Evolutionary conservation across 305 asterid genomes (phyloP), one percentile per base, ranked within the genome.

Genomic region (Fraxinus paxiana): DNA sequence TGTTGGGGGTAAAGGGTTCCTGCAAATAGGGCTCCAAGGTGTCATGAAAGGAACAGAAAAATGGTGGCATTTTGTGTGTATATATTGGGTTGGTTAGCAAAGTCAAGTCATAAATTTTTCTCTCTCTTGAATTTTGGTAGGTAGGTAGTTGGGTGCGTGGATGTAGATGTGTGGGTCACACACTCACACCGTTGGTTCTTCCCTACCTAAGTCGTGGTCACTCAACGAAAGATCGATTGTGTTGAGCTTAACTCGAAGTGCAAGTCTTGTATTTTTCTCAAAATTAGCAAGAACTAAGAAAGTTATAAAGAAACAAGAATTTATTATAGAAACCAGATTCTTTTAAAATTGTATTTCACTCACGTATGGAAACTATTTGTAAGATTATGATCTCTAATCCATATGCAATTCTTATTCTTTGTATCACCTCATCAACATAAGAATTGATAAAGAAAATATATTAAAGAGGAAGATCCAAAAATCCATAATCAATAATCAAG

Each of bases 21-120:
- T 56, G 67, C 67, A 56, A 56, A 56, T 6, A 18, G 67, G 22
- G 22, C 61, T 48, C 61, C 8, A 13, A 15, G 89, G 77, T 17
- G 82, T 48, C 38, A 35, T 76, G 79, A 81, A 81, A 26, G 81
- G 81, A 56, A 34, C 88, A 75, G 9, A 41, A 54, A 34, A 61
- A 70, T n/a, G 61, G 20, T 1, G 77, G 77, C 51, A 77, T 33
- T 56, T 67, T 73, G 56, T 56, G 1, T 18, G 3, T 56, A 4
- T 15, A 48, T 48, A 48, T 48, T 48, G 61, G 8, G 61, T 4
- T 15, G 61, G 20, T 48, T 48, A 48, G 59, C 59, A 15, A n/a
- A 18, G 38, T 34, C 2, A 48, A 13, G 4, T 30, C 3, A 30
- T 33, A 5, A 34, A 34, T 18, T 13, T 13, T 13, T 13, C 4